phyloP scores from a whole-genome alignment of 306 rosid species.

The Citrullus mucosospermus region DNA sequence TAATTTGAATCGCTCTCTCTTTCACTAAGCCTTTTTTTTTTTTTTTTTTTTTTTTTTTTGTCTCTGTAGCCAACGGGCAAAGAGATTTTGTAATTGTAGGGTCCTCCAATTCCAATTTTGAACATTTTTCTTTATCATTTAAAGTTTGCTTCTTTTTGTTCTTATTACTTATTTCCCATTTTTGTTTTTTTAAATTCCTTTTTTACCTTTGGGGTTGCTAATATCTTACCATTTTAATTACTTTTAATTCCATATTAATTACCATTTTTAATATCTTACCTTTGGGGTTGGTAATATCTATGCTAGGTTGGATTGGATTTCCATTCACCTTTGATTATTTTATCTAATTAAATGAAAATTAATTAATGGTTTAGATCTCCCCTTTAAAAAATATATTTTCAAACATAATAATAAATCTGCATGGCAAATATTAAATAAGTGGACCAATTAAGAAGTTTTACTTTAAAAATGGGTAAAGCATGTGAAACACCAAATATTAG shows the following conservation, averaged over 20 bases:
- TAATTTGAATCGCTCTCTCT: not conserved
- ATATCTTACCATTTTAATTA: not conserved
- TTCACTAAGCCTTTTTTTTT: not conserved
- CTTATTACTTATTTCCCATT: not conserved
- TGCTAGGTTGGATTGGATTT: not conserved
- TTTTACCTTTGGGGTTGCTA: not conserved
- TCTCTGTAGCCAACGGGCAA: slow-evolving; percentile 8
- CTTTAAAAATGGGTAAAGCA: no score
- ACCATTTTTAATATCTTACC: no score
- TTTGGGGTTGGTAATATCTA: not conserved
- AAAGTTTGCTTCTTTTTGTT: not conserved
- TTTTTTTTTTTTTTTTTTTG: not conserved
- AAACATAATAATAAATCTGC: no score
- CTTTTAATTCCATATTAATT: no score
- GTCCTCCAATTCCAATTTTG: slow-evolving; percentile 8
- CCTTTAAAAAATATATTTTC: no score
- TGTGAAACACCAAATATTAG: no score
- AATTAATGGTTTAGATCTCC: no score
- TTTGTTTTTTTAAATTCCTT: not conserved
- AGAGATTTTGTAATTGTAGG: not conserved
- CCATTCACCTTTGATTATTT: no score
- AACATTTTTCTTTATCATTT: slow-evolving; percentile 1
- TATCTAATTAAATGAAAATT: no score
- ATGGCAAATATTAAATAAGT: no score
- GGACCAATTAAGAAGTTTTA: no score